Evolutionary conservation across 768 basidiomycete species (phyloP), one percentile per base, ranked within the genome.

Genomic region (Guyanaporus albipodus): DNA sequence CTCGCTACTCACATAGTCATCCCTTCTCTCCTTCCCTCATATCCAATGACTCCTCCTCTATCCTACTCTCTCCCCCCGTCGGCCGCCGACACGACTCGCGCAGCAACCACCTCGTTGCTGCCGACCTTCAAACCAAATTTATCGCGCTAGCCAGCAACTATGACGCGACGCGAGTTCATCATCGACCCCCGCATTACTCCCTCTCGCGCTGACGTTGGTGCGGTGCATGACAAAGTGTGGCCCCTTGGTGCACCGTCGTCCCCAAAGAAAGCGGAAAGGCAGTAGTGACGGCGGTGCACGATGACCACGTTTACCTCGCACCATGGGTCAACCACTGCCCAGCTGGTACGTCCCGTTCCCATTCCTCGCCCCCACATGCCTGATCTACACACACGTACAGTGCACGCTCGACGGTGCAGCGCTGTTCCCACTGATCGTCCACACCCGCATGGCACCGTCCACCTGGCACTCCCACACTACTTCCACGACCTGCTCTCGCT

Each of bases 101-200:
- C 21, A 1, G 35, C 36, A 24, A 32, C 31, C 31, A 8, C 2
- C 8, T 2, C 42, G 14, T n/a, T 28, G 27, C 14, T 15, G n/a
- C 43, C 39, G 23, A 23, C 50, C 1, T 62, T 48, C 57, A 67
- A 63, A 67, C 60, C 40, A 67, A 64, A 49, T 48, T 46, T 24
- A 51, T 67, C 27, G 4, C 28, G 1, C 42, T 65, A 0, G 42
- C 27, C 38, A 52, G 4, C 48, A 14, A 29, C 21, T 27, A 2
- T n/a, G n/a, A n/a, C n/a, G n/a, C 31, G 15, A 28, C 67, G 65
- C 29, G 55, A 62, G 38, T 78, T 75, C 62, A 56, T 73, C 28
- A 60, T 79, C 32, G 72, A 79, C 46, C 71, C 78, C 2, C 48
- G 59, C 17, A 57, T 78, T 19, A 23, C 41, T 9, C 66, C 78